These are phyloP conservation scores for Claviceps humidiphila DNA, from an alignment of 2,329 filamentous ascomycete genomes.

Conservation along the genomic window DNA sequence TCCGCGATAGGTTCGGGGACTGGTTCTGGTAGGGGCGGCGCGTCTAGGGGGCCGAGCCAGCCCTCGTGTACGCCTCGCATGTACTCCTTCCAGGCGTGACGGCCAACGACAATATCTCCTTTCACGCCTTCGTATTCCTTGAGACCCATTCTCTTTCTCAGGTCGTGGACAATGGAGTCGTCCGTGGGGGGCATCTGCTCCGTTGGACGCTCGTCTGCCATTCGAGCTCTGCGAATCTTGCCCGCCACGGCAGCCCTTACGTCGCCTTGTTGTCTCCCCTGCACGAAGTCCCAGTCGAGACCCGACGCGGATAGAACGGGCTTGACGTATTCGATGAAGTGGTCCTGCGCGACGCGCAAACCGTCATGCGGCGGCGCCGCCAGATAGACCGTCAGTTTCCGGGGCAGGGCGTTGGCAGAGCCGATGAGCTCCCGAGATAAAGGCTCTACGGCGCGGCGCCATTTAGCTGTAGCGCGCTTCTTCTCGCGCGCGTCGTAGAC, in stretches of 20 bases:
- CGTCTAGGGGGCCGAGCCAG: constrained; percentile 75
- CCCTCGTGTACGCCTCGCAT: constrained; percentile 86
- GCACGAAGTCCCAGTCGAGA: constrained; percentile 90
- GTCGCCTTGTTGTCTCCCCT: constrained; percentile 86
- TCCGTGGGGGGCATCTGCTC: constrained; percentile 33
- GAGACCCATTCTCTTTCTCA: constrained; percentile 54
- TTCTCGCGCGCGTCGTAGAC: constrained; percentile 91
- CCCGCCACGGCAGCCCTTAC: constrained; percentile 77
- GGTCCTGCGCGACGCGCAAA: constrained; percentile 72
- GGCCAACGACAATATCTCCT: constrained; percentile 79
- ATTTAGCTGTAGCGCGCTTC: constrained; percentile 71
- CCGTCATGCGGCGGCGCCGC: constrained; percentile 79
- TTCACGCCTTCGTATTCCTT: constrained; percentile 58
- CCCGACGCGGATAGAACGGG: constrained; percentile 80
- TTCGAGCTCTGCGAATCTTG: constrained; percentile 61
- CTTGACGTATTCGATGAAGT: constrained; percentile 94
- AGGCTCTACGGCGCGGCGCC: constrained; percentile 74
- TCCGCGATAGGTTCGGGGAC: constrained; percentile 11
- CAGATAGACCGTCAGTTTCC: constrained; percentile 76
- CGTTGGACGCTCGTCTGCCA: constrained; percentile 40
- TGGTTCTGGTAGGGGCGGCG: constrained; percentile 31
- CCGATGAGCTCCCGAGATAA: constrained; percentile 65
- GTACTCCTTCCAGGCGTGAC: constrained; percentile 97
- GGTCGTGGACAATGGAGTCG: constrained; percentile 44
- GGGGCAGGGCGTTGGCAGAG: constrained; percentile 55